These are phyloP conservation scores for Tulasnella calospora DNA, from an alignment of 768 basidiomycete genomes.

Conservation along the genomic window DNA sequence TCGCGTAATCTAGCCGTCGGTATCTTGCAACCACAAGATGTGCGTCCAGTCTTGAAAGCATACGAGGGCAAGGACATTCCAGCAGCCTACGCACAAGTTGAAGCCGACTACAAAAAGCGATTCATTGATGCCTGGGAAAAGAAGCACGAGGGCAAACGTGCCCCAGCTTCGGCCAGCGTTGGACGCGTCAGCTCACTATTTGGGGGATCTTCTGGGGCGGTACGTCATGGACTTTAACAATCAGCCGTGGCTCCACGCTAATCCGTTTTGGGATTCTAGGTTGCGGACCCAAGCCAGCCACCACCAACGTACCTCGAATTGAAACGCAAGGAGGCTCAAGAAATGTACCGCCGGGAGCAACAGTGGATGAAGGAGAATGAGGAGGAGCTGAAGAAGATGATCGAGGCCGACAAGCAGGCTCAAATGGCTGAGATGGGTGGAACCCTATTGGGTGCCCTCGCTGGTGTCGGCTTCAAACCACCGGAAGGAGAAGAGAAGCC, in stretches of 20 bases:
- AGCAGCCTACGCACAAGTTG: constrained; percentile 80
- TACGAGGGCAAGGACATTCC: constrained; percentile 88
- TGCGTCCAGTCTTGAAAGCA: constrained; percentile 77
- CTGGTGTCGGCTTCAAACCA: constrained; percentile 9
- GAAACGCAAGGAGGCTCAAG: constrained; percentile 33
- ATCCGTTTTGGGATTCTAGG: background rate
- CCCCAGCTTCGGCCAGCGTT: constrained; percentile 34
- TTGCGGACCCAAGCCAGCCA: constrained; percentile 2
- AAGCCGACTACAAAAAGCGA: constrained; percentile 71
- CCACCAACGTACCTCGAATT: constrained; percentile 30
- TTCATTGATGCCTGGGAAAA: constrained; percentile 71
- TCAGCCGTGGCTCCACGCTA: background rate
- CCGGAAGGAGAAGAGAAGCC: constrained; percentile 2
- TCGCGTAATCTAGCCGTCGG: constrained; percentile 61
- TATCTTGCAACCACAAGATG: constrained; percentile 81
- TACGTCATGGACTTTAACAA: background rate
- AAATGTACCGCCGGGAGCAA: constrained; percentile 37
- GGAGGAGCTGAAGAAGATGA: constrained; percentile 34
- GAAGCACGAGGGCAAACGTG: constrained; percentile 35
- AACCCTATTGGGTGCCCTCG: constrained; percentile 26
- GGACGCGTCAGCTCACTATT: constrained; percentile 46
- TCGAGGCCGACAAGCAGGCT: constrained; percentile 37
- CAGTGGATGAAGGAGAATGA: constrained; percentile 38
- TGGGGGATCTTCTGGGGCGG: constrained; percentile 30
- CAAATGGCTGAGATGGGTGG: constrained; percentile 34